Evolutionary conservation across 1,284 basidiomycete genomes (phyloP).

Genomic region (Cutaneotrichosporon spelunceum): DNA sequence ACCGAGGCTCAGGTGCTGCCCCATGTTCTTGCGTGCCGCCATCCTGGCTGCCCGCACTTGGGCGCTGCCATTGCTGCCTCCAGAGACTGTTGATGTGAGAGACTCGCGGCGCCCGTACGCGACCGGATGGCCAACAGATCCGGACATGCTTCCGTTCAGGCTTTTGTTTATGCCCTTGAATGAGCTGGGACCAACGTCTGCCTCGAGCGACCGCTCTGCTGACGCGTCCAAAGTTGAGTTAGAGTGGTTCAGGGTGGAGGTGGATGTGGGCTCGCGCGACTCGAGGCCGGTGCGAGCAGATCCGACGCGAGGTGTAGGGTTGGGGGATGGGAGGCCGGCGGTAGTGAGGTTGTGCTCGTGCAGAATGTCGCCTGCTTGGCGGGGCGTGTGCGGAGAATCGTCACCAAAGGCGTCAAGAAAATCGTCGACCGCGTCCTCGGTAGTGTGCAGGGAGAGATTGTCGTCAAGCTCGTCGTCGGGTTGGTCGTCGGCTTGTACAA

Average conservation of each 20-base stretch:
- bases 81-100: constrained; percentile 13
- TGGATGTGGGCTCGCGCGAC: neutral
- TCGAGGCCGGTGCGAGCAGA: neutral
- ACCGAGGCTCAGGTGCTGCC: constrained; percentile 31
- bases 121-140: neutral
- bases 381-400: neutral
- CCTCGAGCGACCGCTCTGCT: neutral
- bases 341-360: neutral
- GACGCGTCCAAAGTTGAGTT: neutral
- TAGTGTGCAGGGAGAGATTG: neutral
- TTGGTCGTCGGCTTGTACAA: constrained; percentile 10
- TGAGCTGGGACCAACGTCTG: neutral
- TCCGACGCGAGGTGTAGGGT: neutral
- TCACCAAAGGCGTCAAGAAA: neutral
- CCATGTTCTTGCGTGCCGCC: constrained; percentile 22
- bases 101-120: constrained; percentile 12
- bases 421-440: neutral
- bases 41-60: neutral
- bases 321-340: neutral
- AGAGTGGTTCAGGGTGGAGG: neutral
- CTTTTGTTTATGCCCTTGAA: neutral
- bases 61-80: neutral
- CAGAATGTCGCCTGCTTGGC: neutral
- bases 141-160: neutral
- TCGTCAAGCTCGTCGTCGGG: neutral